Evolutionary conservation across 169 alveolate genomes (phyloP).

Genomic region (Amoebophrya sp.): DNA sequence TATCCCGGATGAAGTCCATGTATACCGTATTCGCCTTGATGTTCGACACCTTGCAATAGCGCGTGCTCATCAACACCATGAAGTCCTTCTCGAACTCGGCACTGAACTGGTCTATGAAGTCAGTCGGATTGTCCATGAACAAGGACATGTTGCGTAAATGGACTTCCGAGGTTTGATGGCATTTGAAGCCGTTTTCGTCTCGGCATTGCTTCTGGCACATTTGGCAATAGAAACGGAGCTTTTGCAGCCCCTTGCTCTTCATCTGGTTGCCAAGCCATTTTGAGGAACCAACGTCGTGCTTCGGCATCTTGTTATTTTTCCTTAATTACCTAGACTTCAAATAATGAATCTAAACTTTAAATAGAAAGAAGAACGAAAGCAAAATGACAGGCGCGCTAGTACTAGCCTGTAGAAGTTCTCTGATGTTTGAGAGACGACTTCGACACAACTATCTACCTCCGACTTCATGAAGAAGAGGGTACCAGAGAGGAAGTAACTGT

Average conservation of each 20-base stretch:
- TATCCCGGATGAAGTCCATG: background rate
- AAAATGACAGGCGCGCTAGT: too few species aligned
- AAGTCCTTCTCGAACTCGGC: constrained; percentile 74
- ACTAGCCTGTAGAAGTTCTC: too few species aligned
- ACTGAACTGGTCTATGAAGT: constrained; percentile 84
- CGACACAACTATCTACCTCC: too few species aligned
- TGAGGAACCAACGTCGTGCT: constrained; percentile 82
- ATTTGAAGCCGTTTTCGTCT: constrained; percentile 90
- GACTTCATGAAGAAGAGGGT: too few species aligned
- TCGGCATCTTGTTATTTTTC: constrained; percentile 54
- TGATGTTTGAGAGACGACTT: too few species aligned
- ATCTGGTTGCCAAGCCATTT: constrained; percentile 89
- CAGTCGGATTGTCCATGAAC: constrained; percentile 76
- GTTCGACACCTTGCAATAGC: constrained; percentile 36
- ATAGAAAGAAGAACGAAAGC: too few species aligned
- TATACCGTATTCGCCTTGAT: constrained; percentile 5
- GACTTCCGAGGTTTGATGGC: constrained; percentile 82
- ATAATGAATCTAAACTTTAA: too few species aligned
- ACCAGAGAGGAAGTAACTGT: too few species aligned
- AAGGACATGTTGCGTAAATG: constrained; percentile 86
- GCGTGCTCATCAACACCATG: constrained; percentile 76
- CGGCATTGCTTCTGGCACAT: constrained; percentile 91
- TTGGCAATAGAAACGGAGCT: constrained; percentile 89
- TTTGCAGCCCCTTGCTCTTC: constrained; percentile 87
- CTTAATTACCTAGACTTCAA: too few species aligned